Base-by-base conservation (phyloP, 2,329 filamentous ascomycete species). In the Cephalotrichum gorgonifer region DNA sequence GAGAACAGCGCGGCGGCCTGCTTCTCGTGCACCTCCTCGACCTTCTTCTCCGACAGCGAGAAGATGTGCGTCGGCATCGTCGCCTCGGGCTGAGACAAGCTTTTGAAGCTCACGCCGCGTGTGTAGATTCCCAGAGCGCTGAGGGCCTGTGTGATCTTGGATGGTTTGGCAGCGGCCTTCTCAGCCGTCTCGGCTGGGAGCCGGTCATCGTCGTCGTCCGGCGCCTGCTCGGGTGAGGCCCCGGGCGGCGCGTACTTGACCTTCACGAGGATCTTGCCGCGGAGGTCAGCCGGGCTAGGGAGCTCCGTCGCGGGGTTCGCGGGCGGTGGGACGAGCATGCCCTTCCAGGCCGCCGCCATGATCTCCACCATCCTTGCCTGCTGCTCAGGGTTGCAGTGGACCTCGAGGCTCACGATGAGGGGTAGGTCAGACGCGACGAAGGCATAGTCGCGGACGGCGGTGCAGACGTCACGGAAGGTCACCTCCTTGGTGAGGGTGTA, bases 361-460 rank as follows among this genome's bases (percentile, higher is more conserved):
- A 97, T 95, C 52, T 86, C 76, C 5, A 95, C 89, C 88, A 97
- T 96, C 51, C 84, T 76, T 54, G 86, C 78, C 63, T 98, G 93
- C 65, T 98, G 93, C 50, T 84, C 76, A 0, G 79, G 67, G 53
- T 74, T 75, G 54, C 88, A 89, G 68, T 97, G 93, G 0, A 97
- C 88, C 65, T 98, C 93, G 28, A 98, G 75, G 60, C 88, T 95
- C 57, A 96, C 85, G 52, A 97, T 91, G n/a, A 98, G 72, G 0
- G 93, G 93, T 17, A 95, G 70, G 52, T 91, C 83, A 20, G 79
- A 83, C 4, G 73, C 78, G 3, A 76, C 68, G 58, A 97, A 97
- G 1, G 86, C 89, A 58, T 83, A 79, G 50, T 95, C 79, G 28
- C 80, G 74, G 55, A 97, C 90, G 0, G 87, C 81, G 50, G 77